Base-by-base conservation (phyloP, 225 moss, liverwort and hornwort genomes). In the Physcomitrium patens region DNA sequence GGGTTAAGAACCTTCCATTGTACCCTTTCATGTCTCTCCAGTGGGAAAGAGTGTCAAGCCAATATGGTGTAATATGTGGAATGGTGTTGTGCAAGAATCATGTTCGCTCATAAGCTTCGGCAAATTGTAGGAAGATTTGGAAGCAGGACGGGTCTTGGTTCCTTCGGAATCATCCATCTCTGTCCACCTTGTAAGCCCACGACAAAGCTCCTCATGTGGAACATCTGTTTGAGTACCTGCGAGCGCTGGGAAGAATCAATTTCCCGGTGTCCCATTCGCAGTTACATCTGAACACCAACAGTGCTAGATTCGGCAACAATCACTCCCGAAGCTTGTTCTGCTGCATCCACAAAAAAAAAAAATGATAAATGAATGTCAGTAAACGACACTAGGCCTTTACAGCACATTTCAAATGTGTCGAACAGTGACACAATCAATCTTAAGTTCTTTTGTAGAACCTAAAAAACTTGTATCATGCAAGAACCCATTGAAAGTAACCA, bases 1-100 rank as follows among this genome's bases (percentile, higher is more conserved):
- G 72, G 64, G 69, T 26, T 51, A 74, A 37, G 66, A 68, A 74
- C 77, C 78, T 72, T 48, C 54, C 83, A 53, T 59, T 52, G 50
- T 12, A 44, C 69, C 83, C 78, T 60, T 60, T 78, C 86, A 86
- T 86, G 75, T 73, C 80, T 75, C 48, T 60, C 71, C 73, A 42
- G 51, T 18, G 23, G n/a, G 41, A 5, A 53, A 60, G n/a, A 31
- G 10, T 16, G 9, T 70, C 77, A 86, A 27, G 50, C 63, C 67
- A 74, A 17, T 62, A 44, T 61, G 20, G 12, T 22, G 50, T 20
- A 19, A 12, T 63, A 10, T 22, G 42, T 20, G 15, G 37, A 50
- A 65, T 52, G 28, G n/a, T 18, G 72, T 61, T 43, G 76, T 23
- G 58, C 17, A 63, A 20, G 71, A 68, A 46, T 72, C 68, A 68